phyloP scores from a whole-genome alignment of 352 stramenopile genomes.

The Elongisporangium prolatum region DNA sequence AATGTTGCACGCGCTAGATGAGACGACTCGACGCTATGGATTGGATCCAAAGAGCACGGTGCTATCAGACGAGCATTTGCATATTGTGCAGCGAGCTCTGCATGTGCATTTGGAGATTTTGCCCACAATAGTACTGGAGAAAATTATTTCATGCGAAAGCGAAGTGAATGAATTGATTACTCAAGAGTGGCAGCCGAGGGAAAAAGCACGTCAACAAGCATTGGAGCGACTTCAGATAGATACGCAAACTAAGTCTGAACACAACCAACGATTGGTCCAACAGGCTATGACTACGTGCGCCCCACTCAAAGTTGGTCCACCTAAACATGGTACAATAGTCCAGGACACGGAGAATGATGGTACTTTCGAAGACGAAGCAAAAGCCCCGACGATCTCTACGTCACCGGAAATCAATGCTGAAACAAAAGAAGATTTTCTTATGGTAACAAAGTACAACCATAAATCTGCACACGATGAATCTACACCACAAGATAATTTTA shows the following conservation, averaged over 20 bases:
- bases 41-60: slow-evolving; percentile 29
- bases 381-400: too few relatives aligned
- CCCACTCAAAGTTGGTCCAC: too few relatives aligned
- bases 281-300: slow-evolving; percentile 32
- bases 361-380: neutral
- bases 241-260: slow-evolving; percentile 23
- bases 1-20: slow-evolving; percentile 38
- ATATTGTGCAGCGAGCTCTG: slow-evolving; percentile 49
- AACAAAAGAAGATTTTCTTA: neutral
- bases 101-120: slow-evolving; percentile 57
- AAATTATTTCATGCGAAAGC: slow-evolving; percentile 54
- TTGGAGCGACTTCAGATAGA: slow-evolving; percentile 35
- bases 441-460: neutral
- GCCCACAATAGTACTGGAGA: slow-evolving; percentile 40
- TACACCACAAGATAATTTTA: slow-evolving; percentile 4
- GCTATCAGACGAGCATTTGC: slow-evolving; percentile 41
- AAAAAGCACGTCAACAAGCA: slow-evolving; percentile 40
- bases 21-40: slow-evolving; percentile 37
- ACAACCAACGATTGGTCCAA: slow-evolving; percentile 42
- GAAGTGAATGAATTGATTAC: slow-evolving; percentile 39
- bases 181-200: slow-evolving; percentile 50
- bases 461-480: neutral
- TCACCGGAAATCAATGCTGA: too few relatives aligned
- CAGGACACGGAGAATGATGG: slow-evolving; percentile 1
- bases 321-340: neutral